phyloP scores from a whole-genome alignment of 106 monocot species.

The Agapanthus africanus region DNA sequence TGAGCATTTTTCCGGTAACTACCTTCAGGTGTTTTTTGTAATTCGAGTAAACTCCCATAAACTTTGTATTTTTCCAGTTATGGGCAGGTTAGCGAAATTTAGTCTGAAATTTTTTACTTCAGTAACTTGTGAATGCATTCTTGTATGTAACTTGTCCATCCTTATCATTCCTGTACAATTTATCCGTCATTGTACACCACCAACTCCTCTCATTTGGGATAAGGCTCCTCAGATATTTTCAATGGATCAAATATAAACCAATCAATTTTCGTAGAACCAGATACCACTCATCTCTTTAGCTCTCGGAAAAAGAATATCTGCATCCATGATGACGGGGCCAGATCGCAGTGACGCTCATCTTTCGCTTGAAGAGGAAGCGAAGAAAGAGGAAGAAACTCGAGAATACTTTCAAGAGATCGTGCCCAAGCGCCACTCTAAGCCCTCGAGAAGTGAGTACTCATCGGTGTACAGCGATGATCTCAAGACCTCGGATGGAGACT shows the following conservation, averaged over 20 bases:
- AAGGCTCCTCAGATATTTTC: background rate
- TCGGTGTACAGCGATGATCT: constrained; percentile 20
- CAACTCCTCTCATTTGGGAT: background rate
- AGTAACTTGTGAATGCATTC: no score
- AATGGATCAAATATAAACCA: background rate
- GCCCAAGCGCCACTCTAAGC: constrained; percentile 89
- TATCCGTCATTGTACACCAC: no score
- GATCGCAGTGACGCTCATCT: constrained; percentile 72
- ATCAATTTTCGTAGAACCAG: background rate
- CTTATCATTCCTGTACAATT: no score
- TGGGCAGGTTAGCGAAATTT: no score
- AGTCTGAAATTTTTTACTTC: no score
- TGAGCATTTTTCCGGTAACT: no score
- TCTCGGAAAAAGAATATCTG: background rate
- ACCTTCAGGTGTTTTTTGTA: no score
- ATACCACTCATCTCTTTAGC: background rate
- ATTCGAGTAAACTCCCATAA: no score
- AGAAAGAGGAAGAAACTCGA: constrained; percentile 46
- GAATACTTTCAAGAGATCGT: constrained; percentile 56
- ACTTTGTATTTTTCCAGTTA: no score
- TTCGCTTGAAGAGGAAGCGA: constrained; percentile 53
- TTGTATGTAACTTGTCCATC: no score
- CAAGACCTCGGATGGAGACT: constrained; percentile 17
- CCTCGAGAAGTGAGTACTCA: constrained; percentile 70
- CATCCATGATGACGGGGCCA: constrained; percentile 31